phyloP scores from a whole-genome alignment of 2,329 filamentous ascomycete species.

The Fusarium neocosmosporiellum region DNA sequence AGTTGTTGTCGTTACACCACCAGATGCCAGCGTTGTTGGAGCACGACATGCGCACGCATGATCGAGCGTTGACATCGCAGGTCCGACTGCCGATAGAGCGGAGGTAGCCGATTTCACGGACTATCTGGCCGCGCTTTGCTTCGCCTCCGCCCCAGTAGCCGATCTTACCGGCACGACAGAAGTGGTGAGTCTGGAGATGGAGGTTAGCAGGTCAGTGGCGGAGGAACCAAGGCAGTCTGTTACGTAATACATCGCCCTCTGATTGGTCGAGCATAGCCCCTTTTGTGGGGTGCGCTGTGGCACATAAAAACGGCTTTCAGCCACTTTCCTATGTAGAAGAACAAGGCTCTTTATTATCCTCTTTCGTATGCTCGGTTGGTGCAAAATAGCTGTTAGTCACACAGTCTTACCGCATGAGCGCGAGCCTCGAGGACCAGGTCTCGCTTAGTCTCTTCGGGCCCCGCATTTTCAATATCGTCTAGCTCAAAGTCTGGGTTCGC shows the following conservation, averaged over 20 bases:
- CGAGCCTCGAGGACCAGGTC: not conserved
- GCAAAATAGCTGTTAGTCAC: too few species aligned
- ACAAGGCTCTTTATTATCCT: too few species aligned
- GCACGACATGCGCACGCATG: constrained; percentile 8
- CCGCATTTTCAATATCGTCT: not conserved
- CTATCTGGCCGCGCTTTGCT: not conserved
- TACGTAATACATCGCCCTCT: too few species aligned
- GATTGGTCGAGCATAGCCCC: too few species aligned
- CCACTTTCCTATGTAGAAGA: too few species aligned
- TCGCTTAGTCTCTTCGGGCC: not conserved
- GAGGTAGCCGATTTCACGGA: constrained; percentile 1
- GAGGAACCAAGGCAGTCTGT: not conserved
- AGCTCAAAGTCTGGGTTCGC: not conserved
- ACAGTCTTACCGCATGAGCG: not conserved
- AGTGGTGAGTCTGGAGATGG: not conserved
- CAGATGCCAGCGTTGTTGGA: not conserved
- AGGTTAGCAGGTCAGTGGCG: not conserved
- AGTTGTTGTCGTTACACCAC: constrained; percentile 10
- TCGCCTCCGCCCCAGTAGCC: not conserved
- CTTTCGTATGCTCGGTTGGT: too few species aligned
- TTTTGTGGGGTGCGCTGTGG: too few species aligned
- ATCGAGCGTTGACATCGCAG: constrained; percentile 7
- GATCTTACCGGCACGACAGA: constrained; percentile 1
- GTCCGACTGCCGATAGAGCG: constrained; percentile 4
- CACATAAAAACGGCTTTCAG: too few species aligned